Evolutionary conservation across 2,329 filamentous ascomycete genomes (phyloP).

Genomic region (Penicillium sp.): DNA sequence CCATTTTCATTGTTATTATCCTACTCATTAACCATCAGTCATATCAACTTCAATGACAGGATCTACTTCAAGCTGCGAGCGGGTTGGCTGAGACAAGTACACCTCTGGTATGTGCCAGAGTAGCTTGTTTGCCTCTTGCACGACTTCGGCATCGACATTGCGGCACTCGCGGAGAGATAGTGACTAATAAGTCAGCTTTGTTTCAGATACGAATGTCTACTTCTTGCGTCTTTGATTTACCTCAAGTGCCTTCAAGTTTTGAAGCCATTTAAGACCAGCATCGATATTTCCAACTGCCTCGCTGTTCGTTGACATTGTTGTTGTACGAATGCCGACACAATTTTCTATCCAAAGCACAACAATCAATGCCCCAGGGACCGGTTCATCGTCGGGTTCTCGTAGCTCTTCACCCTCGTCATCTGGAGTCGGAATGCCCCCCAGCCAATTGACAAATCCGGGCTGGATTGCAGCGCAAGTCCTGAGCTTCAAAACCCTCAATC

Average conservation of each 20-base stretch:
- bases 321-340: slow-evolving; percentile 19
- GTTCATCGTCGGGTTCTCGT: not conserved
- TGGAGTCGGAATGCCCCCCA: slow-evolving; percentile 22
- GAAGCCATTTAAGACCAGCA: slow-evolving; percentile 26
- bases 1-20: not conserved
- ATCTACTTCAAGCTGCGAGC: not conserved
- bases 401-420: slow-evolving; percentile 14
- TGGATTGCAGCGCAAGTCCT: slow-evolving; percentile 31
- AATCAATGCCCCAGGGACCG: slow-evolving; percentile 21
- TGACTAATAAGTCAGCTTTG: slow-evolving; percentile 19
- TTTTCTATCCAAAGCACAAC: slow-evolving; percentile 27
- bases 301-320: slow-evolving; percentile 12
- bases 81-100: slow-evolving; percentile 19
- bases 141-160: slow-evolving; percentile 20
- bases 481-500: slow-evolving; percentile 25
- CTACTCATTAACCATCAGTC: not conserved
- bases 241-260: slow-evolving; percentile 20
- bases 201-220: not conserved
- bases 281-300: slow-evolving; percentile 11
- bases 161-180: slow-evolving; percentile 26
- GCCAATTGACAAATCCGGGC: slow-evolving; percentile 32
- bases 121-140: slow-evolving; percentile 22
- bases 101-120: slow-evolving; percentile 28
- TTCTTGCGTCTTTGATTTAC: slow-evolving; percentile 13
- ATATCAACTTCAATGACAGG: slow-evolving; percentile 25